Evolutionary conservation across 164 flowering plant genomes (phyloP).

Genomic region (Aristolochia californica): DNA sequence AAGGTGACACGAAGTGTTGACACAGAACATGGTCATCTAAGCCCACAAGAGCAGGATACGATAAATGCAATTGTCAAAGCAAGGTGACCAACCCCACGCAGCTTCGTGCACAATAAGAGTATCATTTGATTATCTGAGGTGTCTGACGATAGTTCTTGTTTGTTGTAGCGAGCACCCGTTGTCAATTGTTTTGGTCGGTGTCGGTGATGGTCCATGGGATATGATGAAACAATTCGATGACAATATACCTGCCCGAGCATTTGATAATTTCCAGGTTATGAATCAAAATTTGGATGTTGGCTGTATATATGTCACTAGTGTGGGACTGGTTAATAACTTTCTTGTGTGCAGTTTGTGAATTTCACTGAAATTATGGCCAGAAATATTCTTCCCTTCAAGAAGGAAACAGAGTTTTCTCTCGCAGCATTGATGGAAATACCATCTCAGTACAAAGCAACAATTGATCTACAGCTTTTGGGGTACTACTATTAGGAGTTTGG

Average conservation of each 20-base stretch:
- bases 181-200: constrained; percentile 50
- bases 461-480: constrained; percentile 72
- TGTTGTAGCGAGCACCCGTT: constrained; percentile 31
- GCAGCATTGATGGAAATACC: constrained; percentile 89
- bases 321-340: background rate
- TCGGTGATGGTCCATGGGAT: constrained; percentile 59
- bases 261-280: constrained; percentile 48
- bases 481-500: constrained; percentile 14
- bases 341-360: constrained; percentile 49
- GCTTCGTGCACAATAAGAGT: background rate
- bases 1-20: constrained; percentile 43
- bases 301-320: background rate
- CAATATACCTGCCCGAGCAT: constrained; percentile 40
- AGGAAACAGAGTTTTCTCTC: constrained; percentile 87
- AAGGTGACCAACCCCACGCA: constrained; percentile 19
- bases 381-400: constrained; percentile 29
- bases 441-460: constrained; percentile 74
- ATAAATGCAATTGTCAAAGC: constrained; percentile 44
- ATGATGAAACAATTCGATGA: constrained; percentile 44
- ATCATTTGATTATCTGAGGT: background rate
- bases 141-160: background rate
- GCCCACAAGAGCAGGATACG: constrained; percentile 39
- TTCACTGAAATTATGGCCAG: constrained; percentile 83
- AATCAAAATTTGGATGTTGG: background rate
- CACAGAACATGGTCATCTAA: constrained; percentile 21